These are phyloP conservation scores for Miscanthus lutarioriparius DNA, from an alignment of 176 grass and related monocot genomes.

Conservation along the genomic window DNA sequence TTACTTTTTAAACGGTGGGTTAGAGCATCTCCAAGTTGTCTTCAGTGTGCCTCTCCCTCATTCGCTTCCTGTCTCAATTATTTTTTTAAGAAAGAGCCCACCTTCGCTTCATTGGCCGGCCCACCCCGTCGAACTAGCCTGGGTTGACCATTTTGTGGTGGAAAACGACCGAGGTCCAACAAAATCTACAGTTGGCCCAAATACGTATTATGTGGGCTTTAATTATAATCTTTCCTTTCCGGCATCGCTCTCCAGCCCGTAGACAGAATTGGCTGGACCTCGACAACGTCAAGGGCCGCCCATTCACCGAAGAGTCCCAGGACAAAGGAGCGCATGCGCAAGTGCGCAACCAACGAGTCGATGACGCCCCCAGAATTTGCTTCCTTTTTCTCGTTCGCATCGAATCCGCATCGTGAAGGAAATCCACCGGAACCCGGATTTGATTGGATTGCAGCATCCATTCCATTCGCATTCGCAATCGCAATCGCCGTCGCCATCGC, in stretches of 20 bases:
- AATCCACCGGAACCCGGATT: slow-evolving; percentile 30
- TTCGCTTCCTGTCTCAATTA: no score
- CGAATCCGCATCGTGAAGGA: slow-evolving; percentile 15
- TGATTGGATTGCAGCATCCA: slow-evolving; percentile 32
- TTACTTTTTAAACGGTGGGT: no score
- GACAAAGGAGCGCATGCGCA: no score
- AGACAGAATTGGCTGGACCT: background rate
- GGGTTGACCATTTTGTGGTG: background rate
- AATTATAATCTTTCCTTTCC: background rate
- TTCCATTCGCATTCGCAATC: background rate
- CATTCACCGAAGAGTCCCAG: background rate
- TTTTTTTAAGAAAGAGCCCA: background rate
- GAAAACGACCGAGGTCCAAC: background rate
- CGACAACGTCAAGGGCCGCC: background rate
- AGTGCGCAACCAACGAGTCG: background rate
- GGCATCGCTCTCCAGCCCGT: background rate
- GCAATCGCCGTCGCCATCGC: background rate
- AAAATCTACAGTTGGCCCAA: background rate
- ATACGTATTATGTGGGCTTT: background rate
- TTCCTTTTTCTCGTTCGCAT: background rate
- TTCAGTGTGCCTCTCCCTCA: no score
- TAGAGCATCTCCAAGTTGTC: no score
- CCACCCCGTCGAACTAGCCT: background rate
- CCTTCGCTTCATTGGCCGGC: background rate
- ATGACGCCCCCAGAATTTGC: background rate